Conservation (phyloP, 768 basidiomycete genomes). For the Mycena belliarum region DNA sequence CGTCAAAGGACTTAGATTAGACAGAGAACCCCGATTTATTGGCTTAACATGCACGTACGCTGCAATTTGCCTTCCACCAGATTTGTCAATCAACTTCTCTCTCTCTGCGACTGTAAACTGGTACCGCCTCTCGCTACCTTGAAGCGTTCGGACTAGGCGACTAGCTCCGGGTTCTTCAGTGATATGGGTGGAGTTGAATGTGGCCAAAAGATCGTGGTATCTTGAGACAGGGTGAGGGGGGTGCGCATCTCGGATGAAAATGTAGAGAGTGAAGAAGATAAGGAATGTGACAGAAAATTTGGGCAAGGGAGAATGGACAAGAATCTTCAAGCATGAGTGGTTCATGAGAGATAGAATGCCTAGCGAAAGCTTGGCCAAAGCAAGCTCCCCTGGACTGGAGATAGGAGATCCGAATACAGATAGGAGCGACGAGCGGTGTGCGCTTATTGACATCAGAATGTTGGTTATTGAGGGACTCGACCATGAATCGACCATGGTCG, state of each 20-base stretch:
- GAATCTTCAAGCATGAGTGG: slow-evolving; percentile 6
- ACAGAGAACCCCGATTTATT: too few relatives aligned
- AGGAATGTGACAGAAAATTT: slow-evolving; percentile 10
- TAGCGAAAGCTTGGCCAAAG: too few relatives aligned
- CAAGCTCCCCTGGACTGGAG: too few relatives aligned
- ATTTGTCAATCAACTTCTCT: slow-evolving; percentile 5
- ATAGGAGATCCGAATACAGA: too few relatives aligned
- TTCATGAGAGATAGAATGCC: too few relatives aligned
- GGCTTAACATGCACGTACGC: not conserved
- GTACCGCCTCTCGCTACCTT: slow-evolving; percentile 16
- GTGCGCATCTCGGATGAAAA: slow-evolving; percentile 1
- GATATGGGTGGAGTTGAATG: not conserved
- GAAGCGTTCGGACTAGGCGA: slow-evolving; percentile 7
- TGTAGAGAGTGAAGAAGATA: slow-evolving; percentile 5
- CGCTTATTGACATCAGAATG: too few relatives aligned
- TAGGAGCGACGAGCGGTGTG: too few relatives aligned
- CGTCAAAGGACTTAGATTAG: too few relatives aligned
- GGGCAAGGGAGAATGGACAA: slow-evolving; percentile 1
- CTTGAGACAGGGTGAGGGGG: too few relatives aligned
- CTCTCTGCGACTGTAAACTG: slow-evolving; percentile 6
- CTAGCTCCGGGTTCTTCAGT: not conserved
- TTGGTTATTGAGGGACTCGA: too few relatives aligned
- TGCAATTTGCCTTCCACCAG: slow-evolving; percentile 5
- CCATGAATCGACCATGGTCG: too few relatives aligned
- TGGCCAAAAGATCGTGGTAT: not conserved